Evolutionary conservation across 1,284 basidiomycete genomes (phyloP).

Genomic region (Melampsora occidentalis): DNA sequence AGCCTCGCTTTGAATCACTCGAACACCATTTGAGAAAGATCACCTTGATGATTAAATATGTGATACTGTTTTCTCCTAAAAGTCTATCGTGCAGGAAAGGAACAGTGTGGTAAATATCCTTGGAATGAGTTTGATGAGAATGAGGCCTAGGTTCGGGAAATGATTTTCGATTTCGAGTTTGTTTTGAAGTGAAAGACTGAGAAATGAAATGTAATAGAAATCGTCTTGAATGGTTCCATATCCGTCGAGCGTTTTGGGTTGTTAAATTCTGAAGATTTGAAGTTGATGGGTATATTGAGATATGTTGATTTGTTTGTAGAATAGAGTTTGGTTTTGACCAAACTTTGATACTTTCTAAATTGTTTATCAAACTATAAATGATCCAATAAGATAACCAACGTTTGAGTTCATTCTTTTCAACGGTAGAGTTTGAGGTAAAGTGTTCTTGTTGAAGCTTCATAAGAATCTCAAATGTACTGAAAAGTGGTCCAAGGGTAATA

Average conservation of each 20-base stretch:
- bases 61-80: not conserved
- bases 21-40: conserved; percentile 6
- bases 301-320: not conserved
- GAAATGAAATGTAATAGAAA: not conserved
- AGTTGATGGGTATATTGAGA: not conserved
- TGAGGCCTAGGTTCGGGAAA: not conserved
- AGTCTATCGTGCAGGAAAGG: not conserved
- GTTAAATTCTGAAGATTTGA: not conserved
- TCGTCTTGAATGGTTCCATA: not conserved
- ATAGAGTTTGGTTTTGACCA: not conserved
- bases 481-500: not conserved
- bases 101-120: not conserved
- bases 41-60: not conserved
- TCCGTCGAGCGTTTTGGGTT: not conserved
- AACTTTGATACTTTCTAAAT: not conserved
- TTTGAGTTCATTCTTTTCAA: not conserved
- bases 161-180: not conserved
- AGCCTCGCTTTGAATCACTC: not conserved
- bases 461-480: not conserved
- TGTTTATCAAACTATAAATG: not conserved
- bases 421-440: not conserved
- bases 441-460: not conserved
- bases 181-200: not conserved
- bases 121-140: not conserved
- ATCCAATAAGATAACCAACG: not conserved